Conservation (phyloP, 164 flowering plant genomes). For the Vitis amurensis region DNA sequence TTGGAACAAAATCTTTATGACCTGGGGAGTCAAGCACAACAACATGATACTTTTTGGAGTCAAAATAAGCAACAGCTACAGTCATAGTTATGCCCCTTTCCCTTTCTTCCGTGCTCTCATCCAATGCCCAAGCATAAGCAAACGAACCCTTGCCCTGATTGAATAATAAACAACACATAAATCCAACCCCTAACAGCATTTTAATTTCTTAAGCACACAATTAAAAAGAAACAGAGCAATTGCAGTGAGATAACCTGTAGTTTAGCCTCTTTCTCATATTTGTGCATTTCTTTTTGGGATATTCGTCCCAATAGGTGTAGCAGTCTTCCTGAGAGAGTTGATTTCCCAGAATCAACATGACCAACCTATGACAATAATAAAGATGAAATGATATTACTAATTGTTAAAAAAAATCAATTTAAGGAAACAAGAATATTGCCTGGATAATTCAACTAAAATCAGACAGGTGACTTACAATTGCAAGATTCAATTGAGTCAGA, state of each 20-base stretch:
- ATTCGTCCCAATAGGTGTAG: slow-evolving; percentile 77
- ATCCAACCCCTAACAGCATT: slow-evolving; percentile 2
- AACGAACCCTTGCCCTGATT: slow-evolving; percentile 95
- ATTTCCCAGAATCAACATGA: slow-evolving; percentile 99
- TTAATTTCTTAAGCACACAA: neutral
- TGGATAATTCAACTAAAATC: slow-evolving; percentile 4
- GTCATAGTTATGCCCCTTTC: slow-evolving; percentile 98
- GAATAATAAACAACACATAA: slow-evolving; percentile 9
- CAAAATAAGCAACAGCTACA: slow-evolving; percentile 92
- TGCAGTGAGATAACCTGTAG: slow-evolving; percentile 41
- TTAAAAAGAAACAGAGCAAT: neutral
- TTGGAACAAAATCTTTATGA: slow-evolving; percentile 97
- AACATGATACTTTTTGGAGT: slow-evolving; percentile 72
- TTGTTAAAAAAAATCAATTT: neutral
- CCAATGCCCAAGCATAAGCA: slow-evolving; percentile 99
- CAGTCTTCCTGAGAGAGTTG: slow-evolving; percentile 94
- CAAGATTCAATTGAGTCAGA: slow-evolving; percentile 78
- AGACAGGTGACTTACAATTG: slow-evolving; percentile 60
- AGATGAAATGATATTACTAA: neutral
- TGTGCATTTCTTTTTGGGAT: slow-evolving; percentile 90
- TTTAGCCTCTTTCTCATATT: slow-evolving; percentile 87
- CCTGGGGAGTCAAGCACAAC: slow-evolving; percentile 99
- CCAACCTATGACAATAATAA: slow-evolving; percentile 63
- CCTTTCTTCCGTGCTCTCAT: slow-evolving; percentile 94
- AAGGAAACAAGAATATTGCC: neutral